Conservation (phyloP, 768 basidiomycete genomes). For the Macrolepiota fuliginosa region DNA sequence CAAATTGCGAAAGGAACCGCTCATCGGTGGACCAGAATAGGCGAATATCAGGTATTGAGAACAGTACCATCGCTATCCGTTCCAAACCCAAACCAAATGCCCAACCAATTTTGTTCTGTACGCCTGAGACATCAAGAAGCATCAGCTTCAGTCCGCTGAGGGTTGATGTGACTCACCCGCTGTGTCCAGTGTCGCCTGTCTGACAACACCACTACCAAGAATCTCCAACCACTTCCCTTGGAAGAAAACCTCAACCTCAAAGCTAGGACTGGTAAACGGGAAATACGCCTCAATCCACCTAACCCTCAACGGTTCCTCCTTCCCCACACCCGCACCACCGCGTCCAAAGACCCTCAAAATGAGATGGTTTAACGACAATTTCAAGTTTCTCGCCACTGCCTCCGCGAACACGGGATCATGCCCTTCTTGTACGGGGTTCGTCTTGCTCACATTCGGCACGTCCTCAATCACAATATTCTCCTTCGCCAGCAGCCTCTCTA, state of each 20-base stretch:
- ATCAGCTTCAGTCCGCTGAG: slow-evolving; percentile 20
- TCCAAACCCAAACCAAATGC: slow-evolving; percentile 97
- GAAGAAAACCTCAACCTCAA: slow-evolving; percentile 97
- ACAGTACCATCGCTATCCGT: slow-evolving; percentile 96
- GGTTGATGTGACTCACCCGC: slow-evolving; percentile 56
- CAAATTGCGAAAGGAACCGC: slow-evolving; percentile 88
- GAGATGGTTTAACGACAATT: slow-evolving; percentile 84
- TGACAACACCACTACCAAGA: slow-evolving; percentile 88
- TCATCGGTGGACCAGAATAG: slow-evolving; percentile 93
- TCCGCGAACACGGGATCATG: slow-evolving; percentile 77
- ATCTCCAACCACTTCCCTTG: slow-evolving; percentile 97
- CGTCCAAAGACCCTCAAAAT: slow-evolving; percentile 81
- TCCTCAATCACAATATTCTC: slow-evolving; percentile 89
- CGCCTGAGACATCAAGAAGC: slow-evolving; percentile 41
- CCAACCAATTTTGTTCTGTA: slow-evolving; percentile 89
- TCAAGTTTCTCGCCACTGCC: slow-evolving; percentile 80
- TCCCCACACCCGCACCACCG: slow-evolving; percentile 38
- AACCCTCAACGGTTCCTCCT: slow-evolving; percentile 74
- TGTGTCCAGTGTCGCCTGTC: slow-evolving; percentile 83
- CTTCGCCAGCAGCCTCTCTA: slow-evolving; percentile 55
- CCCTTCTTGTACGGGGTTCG: slow-evolving; percentile 77
- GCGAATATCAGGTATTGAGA: slow-evolving; percentile 95
- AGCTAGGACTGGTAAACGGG: slow-evolving; percentile 97
- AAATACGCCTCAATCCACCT: slow-evolving; percentile 99
- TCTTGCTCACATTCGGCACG: slow-evolving; percentile 63